Evolutionary conservation across 1,139 yeast species (phyloP).

Genomic region (Candida pseudocylindracea): DNA sequence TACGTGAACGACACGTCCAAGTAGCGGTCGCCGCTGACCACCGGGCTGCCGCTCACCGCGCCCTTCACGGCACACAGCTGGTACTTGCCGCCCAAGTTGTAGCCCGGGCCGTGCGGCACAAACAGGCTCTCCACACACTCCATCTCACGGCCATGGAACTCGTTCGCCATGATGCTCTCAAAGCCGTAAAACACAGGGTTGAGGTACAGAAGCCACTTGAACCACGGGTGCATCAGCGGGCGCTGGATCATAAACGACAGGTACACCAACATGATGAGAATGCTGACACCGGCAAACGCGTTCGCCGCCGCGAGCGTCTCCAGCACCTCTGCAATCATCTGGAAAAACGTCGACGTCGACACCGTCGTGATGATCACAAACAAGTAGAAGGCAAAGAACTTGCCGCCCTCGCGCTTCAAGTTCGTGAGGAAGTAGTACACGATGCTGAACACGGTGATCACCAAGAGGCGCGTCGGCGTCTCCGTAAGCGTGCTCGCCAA

Average conservation of each 20-base stretch:
- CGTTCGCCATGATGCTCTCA: slow-evolving; percentile 29
- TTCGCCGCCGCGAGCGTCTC: slow-evolving; percentile 25
- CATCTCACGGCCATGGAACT: slow-evolving; percentile 33
- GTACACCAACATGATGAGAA: slow-evolving; percentile 25
- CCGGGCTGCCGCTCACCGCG: slow-evolving; percentile 13
- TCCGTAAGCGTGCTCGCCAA: slow-evolving; percentile 21
- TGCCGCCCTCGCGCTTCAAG: slow-evolving; percentile 26
- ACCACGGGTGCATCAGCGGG: slow-evolving; percentile 43
- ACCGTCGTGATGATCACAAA: slow-evolving; percentile 13
- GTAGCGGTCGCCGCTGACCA: slow-evolving; percentile 27
- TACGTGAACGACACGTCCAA: slow-evolving; percentile 18
- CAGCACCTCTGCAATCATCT: slow-evolving; percentile 24
- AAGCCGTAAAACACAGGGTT: slow-evolving; percentile 35
- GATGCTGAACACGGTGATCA: slow-evolving; percentile 19
- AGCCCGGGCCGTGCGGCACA: slow-evolving; percentile 30
- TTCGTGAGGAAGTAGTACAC: slow-evolving; percentile 28
- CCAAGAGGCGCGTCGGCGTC: slow-evolving; percentile 23
- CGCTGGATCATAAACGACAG: slow-evolving; percentile 33
- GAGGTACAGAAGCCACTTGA: slow-evolving; percentile 36
- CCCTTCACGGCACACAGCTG: slow-evolving; percentile 3
- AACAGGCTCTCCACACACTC: slow-evolving; percentile 17
- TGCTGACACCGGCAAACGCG: slow-evolving; percentile 24
- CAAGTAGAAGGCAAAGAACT: slow-evolving; percentile 26
- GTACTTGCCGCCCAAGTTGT: slow-evolving; percentile 4
- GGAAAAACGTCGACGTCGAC: slow-evolving; percentile 20